phyloP scores from a whole-genome alignment of 176 grass and related monocot species.

The Aegilops longissima region DNA sequence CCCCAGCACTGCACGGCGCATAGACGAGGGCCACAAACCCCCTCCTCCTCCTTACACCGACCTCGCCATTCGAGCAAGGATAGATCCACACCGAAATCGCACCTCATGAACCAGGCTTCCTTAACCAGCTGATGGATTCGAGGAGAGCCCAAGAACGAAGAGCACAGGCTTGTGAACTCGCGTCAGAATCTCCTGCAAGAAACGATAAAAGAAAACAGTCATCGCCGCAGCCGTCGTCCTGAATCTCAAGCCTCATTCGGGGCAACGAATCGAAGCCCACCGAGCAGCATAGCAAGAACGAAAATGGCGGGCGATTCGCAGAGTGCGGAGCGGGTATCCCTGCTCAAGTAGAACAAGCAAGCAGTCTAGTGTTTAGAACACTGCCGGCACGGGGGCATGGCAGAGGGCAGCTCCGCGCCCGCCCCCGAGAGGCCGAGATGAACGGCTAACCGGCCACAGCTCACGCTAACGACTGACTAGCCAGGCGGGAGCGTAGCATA shows the following conservation, averaged over 20 bases:
- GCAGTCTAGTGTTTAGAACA: not conserved
- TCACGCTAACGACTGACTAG: rapidly evolving
- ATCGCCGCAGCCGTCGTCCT: not conserved
- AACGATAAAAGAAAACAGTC: not conserved
- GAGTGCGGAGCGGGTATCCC: too few species aligned
- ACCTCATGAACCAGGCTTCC: constrained; percentile 11
- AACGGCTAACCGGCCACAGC: not conserved
- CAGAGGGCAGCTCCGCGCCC: too few species aligned
- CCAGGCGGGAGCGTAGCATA: not conserved
- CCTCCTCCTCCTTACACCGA: constrained; percentile 20
- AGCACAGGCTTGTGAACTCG: not conserved
- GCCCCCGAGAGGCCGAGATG: not conserved
- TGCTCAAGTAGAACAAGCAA: not conserved
- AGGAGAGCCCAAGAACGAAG: not conserved
- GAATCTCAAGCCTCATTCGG: not conserved
- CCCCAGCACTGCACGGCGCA: constrained; percentile 16
- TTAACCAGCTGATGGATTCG: not conserved
- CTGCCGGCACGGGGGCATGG: not conserved
- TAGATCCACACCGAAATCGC: not conserved
- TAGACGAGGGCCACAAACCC: not conserved
- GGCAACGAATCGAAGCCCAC: not conserved
- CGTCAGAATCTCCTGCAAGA: not conserved
- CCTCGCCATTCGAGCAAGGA: not conserved
- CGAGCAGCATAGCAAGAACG: not conserved
- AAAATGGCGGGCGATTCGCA: not conserved